A percentile compares a stretch with the other conserved stretches of the same genome.
Conservation (phyloP, 2,329 filamentous ascomycete genomes). For the Fusarium keratoplasticum region DNA sequence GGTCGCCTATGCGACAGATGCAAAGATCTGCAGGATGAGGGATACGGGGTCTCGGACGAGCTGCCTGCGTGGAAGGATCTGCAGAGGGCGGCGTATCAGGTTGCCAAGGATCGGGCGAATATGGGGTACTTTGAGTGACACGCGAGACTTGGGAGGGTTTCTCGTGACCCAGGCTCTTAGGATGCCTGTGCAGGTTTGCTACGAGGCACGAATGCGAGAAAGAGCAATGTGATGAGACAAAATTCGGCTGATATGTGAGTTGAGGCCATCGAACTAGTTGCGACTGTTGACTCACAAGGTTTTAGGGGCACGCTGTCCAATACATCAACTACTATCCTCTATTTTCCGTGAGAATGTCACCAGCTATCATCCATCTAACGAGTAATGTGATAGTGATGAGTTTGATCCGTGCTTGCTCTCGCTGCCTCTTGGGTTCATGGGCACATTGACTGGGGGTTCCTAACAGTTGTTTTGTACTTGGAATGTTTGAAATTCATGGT, state of each 20-base stretch:
- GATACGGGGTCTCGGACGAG: background rate
- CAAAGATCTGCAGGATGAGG: background rate
- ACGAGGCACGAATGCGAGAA: background rate
- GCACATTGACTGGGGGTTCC: background rate
- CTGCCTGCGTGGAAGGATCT: constrained; percentile 18
- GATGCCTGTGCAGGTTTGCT: background rate
- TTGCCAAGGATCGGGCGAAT: constrained; percentile 5
- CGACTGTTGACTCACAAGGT: background rate
- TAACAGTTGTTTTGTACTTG: background rate
- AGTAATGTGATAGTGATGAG: background rate
- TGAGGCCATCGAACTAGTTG: background rate
- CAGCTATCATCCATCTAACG: background rate
- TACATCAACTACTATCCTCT: background rate
- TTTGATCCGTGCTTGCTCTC: background rate
- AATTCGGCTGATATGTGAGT: background rate
- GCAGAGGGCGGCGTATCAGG: constrained; percentile 17
- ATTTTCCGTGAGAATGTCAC: background rate
- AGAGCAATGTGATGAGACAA: background rate
- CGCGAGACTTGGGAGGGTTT: background rate
- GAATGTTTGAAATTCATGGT: background rate
- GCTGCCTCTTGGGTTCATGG: background rate
- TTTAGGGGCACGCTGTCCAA: background rate
- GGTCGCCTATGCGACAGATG: constrained; percentile 9
- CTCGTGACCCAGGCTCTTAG: background rate
- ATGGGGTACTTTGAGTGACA: constrained; percentile 8